Evolutionary conservation across 352 stramenopile genomes (phyloP), one percentile per base, ranked within the genome.

Genomic region (Globisporangium alternatum): DNA sequence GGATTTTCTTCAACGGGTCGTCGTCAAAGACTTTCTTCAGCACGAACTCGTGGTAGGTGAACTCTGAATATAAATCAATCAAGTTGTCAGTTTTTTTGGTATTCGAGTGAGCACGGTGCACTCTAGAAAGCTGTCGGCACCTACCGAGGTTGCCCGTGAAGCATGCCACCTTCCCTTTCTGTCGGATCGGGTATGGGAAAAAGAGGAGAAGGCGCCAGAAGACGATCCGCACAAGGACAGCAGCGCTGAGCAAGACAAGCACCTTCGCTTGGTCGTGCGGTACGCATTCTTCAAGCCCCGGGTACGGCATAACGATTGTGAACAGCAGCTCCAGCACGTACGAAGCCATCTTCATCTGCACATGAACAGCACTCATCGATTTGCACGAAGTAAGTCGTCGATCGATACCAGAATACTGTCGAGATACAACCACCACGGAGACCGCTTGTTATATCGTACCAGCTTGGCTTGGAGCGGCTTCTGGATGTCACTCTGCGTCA

Each of bases 1-100:
- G 19, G 28, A 88, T 67, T 52, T 91, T 89, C 15, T 39, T 65
- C 12, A 89, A 39, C 12, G 78, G 78, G 12, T 57, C 67, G 33
- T 91, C 80, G 25, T 89, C 78, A 33, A 91, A 65, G 13, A 89
- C 80, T 60, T 89, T 91, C 62, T 89, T 91, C 57, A 91, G 70
- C 52, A 89, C 82, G 30, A 91, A 91, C 48, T 83, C 68, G 8
- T 69, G 70, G 48, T 91, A 91, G 49, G 67, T 83, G 57, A 91
- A 89, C 56, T 91, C 78, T 85, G 59, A 7, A 44, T 4, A 2
- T 22, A n/a, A 9, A 33, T 31, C 15, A 25, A 37, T 2, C 35
- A 10, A 51, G 7, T 55, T 15, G 30, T n/a, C 51, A 54, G 17
- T n/a, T 7, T 45, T 45, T 17, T 3, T 21, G 19, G n/a, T 28